These are phyloP conservation scores for Pichia kudriavzevii DNA, from an alignment of 1,139 yeast species.

Conservation along the genomic window DNA sequence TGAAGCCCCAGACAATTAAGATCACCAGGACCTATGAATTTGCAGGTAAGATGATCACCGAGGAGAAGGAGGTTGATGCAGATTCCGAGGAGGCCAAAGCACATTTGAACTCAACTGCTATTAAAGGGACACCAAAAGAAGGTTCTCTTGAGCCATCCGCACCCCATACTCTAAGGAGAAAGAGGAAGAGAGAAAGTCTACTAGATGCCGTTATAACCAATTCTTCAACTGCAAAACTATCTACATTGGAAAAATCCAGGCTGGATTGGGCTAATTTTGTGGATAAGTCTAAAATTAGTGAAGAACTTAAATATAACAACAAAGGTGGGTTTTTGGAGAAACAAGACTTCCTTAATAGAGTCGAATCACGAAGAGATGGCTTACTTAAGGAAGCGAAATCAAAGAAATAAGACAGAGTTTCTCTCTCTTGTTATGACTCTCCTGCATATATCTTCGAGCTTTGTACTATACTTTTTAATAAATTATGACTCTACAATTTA, in stretches of 20 bases:
- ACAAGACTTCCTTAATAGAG: slow-evolving; percentile 80
- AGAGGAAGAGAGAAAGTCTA: slow-evolving; percentile 64
- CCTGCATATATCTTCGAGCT: no score
- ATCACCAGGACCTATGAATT: slow-evolving; percentile 76
- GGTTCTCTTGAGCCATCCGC: no score
- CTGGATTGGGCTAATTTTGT: slow-evolving; percentile 96
- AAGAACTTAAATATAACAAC: slow-evolving; percentile 72
- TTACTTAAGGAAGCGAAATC: slow-evolving; percentile 12
- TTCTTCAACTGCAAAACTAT: slow-evolving; percentile 59
- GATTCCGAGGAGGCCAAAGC: slow-evolving; percentile 85
- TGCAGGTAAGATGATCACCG: slow-evolving; percentile 79
- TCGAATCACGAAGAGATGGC: slow-evolving; percentile 35
- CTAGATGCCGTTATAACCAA: slow-evolving; percentile 63
- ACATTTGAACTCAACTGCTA: slow-evolving; percentile 44
- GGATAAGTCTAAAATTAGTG: slow-evolving; percentile 74
- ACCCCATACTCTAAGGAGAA: slow-evolving; percentile 26
- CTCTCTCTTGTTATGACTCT: no score
- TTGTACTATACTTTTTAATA: no score
- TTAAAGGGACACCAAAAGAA: slow-evolving; percentile 14
- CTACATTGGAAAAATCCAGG: slow-evolving; percentile 87
- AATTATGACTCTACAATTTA: no score
- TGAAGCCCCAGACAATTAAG: no score
- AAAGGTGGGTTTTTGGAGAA: slow-evolving; percentile 78
- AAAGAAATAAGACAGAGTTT: no score
- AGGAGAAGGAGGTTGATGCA: slow-evolving; percentile 67